Evolutionary conservation across 2,329 filamentous ascomycete genomes (phyloP), one percentile per base, ranked within the genome.

Genomic region (Bertia moriformis): DNA sequence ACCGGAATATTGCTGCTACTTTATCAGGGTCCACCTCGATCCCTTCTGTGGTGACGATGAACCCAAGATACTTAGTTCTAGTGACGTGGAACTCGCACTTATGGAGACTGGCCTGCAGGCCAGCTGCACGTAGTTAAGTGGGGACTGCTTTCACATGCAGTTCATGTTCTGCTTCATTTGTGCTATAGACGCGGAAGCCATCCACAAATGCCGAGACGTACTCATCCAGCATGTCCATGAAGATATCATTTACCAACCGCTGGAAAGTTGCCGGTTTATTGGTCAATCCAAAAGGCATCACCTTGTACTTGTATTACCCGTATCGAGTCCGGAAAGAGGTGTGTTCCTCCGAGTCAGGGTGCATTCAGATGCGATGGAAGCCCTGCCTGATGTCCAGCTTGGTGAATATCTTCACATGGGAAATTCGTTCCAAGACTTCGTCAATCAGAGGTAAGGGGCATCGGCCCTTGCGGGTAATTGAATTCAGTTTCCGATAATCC

Each of bases 221-320:
- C 19, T 38, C 17, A 4, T 42, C 38, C 18, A 42, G 22, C 32
- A 37, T 40, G 2, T 42, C 17, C 2, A 40, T 14, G 18, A 42
- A 38, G 3, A 22, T 24, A 7, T 38, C 24, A 24, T 40, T 40
- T 38, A 40, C 40, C 38, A 24, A 41, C 7, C 17, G 4, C 39
- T 40, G 36, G 36, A 43, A 43, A 20, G n/a, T 37, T 14, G 29
- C 27, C 2, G 32, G 15, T 27, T 14, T n/a, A 14, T 39, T 41
- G 32, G 18, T 14, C 32, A 42, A 38, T 4, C 4, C 4, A 2
- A 42, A 42, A 1, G 4, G 7, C 2, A 42, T 18, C 18, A 42
- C 15, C 33, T 42, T 37, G 38, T 40, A 42, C 32, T 40, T 40
- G 40, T 40, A 42, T 13, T 18, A 19, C 14, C n/a, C 10, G 4